Evolutionary conservation across 176 grass and related monocot genomes (phyloP), one percentile per base, ranked within the genome.

Genomic region (Eragrostis curvula): DNA sequence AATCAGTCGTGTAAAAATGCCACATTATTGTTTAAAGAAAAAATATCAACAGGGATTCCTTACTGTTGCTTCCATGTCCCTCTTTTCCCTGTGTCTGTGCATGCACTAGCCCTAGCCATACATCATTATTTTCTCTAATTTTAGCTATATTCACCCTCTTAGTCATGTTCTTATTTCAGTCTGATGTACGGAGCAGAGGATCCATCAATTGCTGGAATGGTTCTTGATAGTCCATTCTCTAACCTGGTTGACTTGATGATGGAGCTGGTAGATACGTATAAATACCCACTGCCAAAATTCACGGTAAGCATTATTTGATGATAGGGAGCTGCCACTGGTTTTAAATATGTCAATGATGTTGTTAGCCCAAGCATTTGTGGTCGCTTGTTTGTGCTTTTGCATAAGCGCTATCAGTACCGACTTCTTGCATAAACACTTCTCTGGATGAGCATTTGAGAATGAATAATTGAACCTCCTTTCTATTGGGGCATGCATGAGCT

Each of bases 171-270:
- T 74, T 66, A 14, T 85, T 83, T 84, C 89, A 99, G 96, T 85
- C 83, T 99, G 73, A 99, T 99, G 96, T 99, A 99, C 78, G 96
- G 93, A 90, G 93, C 91, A 24, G 96, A 99, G 88, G 96, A 99
- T 90, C 96, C 96, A 85, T 99, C 96, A 56, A 99, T 99, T 93
- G 96, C 96, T 29, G 96, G 96, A 85, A 96, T 99, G 91, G 96
- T 99, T 88, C 92, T 99, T 81, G 96, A 99, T 88, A 99, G 96
- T 67, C 93, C 96, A 74, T 99, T 99, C 81, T 99, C 96, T 73
- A 99, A 99, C 84, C 84, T 99, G 71, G 96, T 99, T 64, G 91
- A 96, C 58, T 88, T 99, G 80, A 99, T 99, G 96, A 96, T 99
- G 96, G 96, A 99, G 78, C 93, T 99, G 90, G 96, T 99, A 52